Percentiles rank a stretch among this genome's conserved stretches.
Conservation (phyloP, 1,139 yeast species). For the Kurtzmaniella quercitrusa region DNA sequence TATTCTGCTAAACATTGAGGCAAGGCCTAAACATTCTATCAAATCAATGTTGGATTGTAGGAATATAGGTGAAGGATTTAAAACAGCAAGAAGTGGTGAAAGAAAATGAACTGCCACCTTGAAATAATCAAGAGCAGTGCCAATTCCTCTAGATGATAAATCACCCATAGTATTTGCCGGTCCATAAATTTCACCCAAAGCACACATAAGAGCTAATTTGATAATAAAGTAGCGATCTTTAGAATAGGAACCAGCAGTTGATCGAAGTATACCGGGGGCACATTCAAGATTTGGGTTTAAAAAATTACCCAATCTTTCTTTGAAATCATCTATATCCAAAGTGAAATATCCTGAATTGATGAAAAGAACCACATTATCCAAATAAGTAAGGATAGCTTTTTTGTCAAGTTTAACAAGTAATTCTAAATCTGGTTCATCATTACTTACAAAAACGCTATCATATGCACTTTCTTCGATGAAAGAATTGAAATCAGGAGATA, state of each 20-base stretch:
- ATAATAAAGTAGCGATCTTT: constrained; percentile 16
- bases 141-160: constrained; percentile 17
- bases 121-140: constrained; percentile 14
- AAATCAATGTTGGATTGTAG: constrained; percentile 15
- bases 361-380: constrained; percentile 17
- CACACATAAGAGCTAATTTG: constrained; percentile 19
- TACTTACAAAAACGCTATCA: constrained; percentile 13
- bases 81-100: constrained; percentile 14
- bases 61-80: constrained; percentile 1
- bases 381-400: constrained; percentile 5
- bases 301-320: constrained; percentile 11
- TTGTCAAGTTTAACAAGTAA: constrained; percentile 2
- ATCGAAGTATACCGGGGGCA: not conserved
- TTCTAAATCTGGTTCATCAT: not conserved
- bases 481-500: constrained; percentile 24
- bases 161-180: constrained; percentile 8
- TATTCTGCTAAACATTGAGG: constrained; percentile 22
- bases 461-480: constrained; percentile 22
- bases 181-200: constrained; percentile 22
- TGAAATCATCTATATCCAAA: constrained; percentile 19
- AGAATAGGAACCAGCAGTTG: constrained; percentile 6
- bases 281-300: constrained; percentile 10
- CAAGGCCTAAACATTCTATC: constrained; percentile 23
- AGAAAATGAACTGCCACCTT: constrained; percentile 17
- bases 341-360: constrained; percentile 25